Percentiles rank a stretch among this genome's conserved stretches.
These are phyloP conservation scores for Diaporthe sp. DNA, from an alignment of 2,329 filamentous ascomycete species.

Conservation along the genomic window DNA sequence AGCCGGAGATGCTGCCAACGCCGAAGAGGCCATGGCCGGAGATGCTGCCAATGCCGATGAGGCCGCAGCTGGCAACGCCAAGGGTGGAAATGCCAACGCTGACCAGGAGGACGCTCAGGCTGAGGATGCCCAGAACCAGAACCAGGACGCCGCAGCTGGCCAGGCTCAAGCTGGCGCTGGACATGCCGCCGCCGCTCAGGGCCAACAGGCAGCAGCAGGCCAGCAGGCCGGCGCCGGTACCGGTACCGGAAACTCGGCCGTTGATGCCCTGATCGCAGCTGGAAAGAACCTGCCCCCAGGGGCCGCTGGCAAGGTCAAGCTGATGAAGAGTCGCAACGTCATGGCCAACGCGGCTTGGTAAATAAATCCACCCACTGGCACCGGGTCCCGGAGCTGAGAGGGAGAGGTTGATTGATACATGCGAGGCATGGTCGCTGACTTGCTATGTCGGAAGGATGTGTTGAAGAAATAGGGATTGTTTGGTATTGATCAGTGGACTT, in stretches of 20 bases:
- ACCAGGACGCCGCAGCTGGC: neutral
- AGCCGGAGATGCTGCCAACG: neutral
- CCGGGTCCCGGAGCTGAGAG: neutral
- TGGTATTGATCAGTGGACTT: slow-evolving; percentile 6
- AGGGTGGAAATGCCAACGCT: neutral
- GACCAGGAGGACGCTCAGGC: neutral
- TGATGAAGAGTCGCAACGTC: slow-evolving; percentile 14
- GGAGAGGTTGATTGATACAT: neutral
- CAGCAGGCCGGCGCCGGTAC: neutral
- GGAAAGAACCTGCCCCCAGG: slow-evolving; percentile 20
- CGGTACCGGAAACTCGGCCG: neutral
- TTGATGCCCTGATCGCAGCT: slow-evolving; percentile 14
- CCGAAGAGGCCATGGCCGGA: neutral
- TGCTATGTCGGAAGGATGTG: neutral
- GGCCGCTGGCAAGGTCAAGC: slow-evolving; percentile 7
- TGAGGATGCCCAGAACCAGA: neutral
- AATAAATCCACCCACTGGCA: neutral
- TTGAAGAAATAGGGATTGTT: neutral
- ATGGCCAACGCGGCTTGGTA: slow-evolving; percentile 22
- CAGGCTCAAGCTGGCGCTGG: neutral
- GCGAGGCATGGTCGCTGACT: neutral
- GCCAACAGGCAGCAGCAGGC: neutral
- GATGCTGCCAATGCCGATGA: too few species aligned
- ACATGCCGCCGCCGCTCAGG: neutral
- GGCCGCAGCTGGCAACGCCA: neutral